Evolutionary conservation across 2,329 filamentous ascomycete species (phyloP).

Genomic region (Fusarium humuli): DNA sequence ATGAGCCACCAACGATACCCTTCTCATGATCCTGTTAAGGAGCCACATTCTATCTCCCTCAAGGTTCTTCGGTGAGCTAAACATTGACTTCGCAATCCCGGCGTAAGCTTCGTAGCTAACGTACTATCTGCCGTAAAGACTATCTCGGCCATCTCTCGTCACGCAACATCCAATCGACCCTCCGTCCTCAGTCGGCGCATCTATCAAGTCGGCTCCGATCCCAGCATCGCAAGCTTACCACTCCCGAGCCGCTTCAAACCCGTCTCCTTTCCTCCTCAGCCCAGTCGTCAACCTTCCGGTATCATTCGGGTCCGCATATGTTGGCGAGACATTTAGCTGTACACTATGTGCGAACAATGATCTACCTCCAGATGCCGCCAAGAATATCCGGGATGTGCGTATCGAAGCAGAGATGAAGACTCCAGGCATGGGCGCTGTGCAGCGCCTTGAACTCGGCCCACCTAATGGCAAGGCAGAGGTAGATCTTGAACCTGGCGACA

Average conservation of each 20-base stretch:
- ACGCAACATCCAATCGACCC: slow-evolving; percentile 73
- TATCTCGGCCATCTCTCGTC: slow-evolving; percentile 84
- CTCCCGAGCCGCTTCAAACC: slow-evolving; percentile 58
- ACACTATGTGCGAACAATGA: slow-evolving; percentile 98
- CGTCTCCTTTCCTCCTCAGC: slow-evolving; percentile 68
- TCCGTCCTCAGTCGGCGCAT: slow-evolving; percentile 56
- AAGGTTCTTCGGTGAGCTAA: slow-evolving; percentile 75
- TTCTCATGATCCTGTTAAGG: slow-evolving; percentile 71
- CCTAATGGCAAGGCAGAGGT: slow-evolving; percentile 35
- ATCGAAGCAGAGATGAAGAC: slow-evolving; percentile 97
- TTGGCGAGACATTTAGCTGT: slow-evolving; percentile 94
- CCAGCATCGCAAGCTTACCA: slow-evolving; percentile 81
- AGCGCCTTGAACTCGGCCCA: slow-evolving; percentile 72
- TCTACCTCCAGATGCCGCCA: slow-evolving; percentile 48
- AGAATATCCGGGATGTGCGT: slow-evolving; percentile 77
- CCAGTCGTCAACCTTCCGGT: slow-evolving; percentile 85
- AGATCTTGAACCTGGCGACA: slow-evolving; percentile 71
- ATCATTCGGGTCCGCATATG: slow-evolving; percentile 93
- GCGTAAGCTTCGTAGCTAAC: slow-evolving; percentile 11
- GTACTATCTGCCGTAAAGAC: slow-evolving; percentile 59
- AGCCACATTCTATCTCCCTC: slow-evolving; percentile 81
- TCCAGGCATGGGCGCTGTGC: slow-evolving; percentile 68
- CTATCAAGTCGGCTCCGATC: slow-evolving; percentile 54
- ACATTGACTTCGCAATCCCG: neutral
- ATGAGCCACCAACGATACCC: slow-evolving; percentile 71